These are phyloP conservation scores for Russula brevipes DNA, from an alignment of 768 basidiomycete species.

Conservation along the genomic window DNA sequence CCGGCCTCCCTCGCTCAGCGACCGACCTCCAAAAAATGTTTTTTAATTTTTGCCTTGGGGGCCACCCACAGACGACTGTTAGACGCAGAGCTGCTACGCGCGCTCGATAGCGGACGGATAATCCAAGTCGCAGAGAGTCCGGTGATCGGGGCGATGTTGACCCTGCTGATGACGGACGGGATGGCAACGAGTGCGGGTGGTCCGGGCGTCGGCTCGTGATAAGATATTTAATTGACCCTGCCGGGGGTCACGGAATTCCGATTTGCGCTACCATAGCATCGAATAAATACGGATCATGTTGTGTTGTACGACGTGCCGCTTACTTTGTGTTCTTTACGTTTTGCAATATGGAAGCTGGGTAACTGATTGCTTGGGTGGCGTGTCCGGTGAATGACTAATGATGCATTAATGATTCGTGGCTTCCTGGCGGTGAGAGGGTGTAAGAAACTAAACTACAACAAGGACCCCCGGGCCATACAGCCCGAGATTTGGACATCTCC, in stretches of 20 bases:
- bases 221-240: background rate
- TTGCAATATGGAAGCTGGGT: background rate
- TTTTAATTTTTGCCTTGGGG: background rate
- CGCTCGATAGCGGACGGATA: slow-evolving; percentile 57
- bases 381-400: too few relatives aligned
- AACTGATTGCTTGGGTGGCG: too few relatives aligned
- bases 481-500: too few relatives aligned
- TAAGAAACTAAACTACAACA: too few relatives aligned
- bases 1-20: background rate
- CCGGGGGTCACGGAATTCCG: too few relatives aligned
- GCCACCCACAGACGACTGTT: slow-evolving; percentile 50
- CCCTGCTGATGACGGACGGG: slow-evolving; percentile 38
- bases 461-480: too few relatives aligned
- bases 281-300: too few relatives aligned
- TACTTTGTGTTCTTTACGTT: background rate
- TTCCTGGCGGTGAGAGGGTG: too few relatives aligned
- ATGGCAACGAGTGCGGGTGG: slow-evolving; percentile 3
- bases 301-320: background rate
- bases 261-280: too few relatives aligned
- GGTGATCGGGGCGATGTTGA: slow-evolving; percentile 45
- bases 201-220: background rate
- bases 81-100: slow-evolving; percentile 58
- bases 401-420: too few relatives aligned
- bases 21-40: too few relatives aligned
- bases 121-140: slow-evolving; percentile 45